A percentile compares a stretch with the other conserved stretches of the same genome.
Conservation (phyloP, 306 rosid species). For the Vigna nakashimae region DNA sequence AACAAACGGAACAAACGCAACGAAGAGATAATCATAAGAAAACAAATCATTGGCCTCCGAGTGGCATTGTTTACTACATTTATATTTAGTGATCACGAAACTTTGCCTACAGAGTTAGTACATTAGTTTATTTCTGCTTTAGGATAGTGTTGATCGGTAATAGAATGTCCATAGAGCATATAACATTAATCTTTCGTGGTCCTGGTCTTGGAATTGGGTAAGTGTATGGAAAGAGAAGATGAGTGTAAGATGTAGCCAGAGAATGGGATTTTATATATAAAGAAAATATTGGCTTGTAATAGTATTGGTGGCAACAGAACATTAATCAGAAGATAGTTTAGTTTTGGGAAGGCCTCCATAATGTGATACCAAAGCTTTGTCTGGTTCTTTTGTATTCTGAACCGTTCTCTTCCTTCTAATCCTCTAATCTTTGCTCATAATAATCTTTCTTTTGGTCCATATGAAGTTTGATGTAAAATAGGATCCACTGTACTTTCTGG, state of each 20-base stretch:
- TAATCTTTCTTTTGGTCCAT: neutral
- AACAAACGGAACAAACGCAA: neutral
- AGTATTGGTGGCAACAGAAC: slow-evolving; percentile 35
- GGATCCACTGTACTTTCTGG: neutral
- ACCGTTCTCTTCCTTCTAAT: neutral
- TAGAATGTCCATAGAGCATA: neutral
- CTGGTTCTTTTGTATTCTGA: slow-evolving; percentile 36
- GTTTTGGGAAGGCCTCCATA: slow-evolving; percentile 41
- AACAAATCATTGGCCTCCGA: neutral
- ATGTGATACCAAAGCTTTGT: slow-evolving; percentile 41
- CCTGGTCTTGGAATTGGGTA: slow-evolving; percentile 7
- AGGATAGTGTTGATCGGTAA: neutral
- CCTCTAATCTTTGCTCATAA: neutral
- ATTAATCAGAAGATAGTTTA: slow-evolving; percentile 40
- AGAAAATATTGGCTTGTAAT: slow-evolving; percentile 38
- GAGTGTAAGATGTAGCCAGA: slow-evolving; percentile 11
- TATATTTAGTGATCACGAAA: neutral
- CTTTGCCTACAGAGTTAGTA: neutral
- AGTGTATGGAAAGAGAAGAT: neutral
- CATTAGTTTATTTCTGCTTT: too few species aligned
- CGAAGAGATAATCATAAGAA: neutral
- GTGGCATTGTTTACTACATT: neutral
- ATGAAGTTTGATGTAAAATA: neutral
- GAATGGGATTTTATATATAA: neutral
- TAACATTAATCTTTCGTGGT: neutral